Percentiles rank a stretch among this genome's conserved stretches.
phyloP scores from a whole-genome alignment of 2,329 filamentous ascomycete genomes.

The Penicillium concentricum region DNA sequence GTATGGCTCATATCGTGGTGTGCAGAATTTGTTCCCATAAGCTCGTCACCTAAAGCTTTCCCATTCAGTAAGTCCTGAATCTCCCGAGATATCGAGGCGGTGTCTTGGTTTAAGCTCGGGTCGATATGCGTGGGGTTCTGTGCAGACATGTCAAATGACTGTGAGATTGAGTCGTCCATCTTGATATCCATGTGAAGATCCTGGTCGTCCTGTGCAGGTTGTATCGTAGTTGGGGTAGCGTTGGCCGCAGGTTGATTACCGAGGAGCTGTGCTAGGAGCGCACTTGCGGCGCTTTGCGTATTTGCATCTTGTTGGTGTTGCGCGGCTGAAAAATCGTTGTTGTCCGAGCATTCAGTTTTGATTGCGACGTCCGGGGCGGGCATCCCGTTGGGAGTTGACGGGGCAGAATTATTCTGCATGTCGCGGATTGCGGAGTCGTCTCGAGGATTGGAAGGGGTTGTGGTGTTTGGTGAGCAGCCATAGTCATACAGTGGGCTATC shows the following conservation, averaged over 20 bases:
- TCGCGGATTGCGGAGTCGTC: constrained; percentile 41
- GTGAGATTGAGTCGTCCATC: constrained; percentile 12
- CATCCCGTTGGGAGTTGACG: constrained; percentile 31
- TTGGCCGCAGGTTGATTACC: constrained; percentile 32
- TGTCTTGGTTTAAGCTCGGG: constrained; percentile 10
- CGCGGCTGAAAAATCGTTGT: constrained; percentile 17
- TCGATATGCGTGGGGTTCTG: constrained; percentile 6
- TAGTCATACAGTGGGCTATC: constrained; percentile 43
- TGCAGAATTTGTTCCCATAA: constrained; percentile 13
- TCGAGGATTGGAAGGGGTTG: constrained; percentile 30
- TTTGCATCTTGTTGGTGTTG: constrained; percentile 34
- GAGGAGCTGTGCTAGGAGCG: constrained; percentile 43
- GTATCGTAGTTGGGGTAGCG: constrained; percentile 17
- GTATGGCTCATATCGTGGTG: constrained; percentile 5
- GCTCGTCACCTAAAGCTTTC: constrained; percentile 16
- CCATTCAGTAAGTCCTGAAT: constrained; percentile 20
- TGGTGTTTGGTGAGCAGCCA: constrained; percentile 29
- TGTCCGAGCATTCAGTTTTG: constrained; percentile 33
- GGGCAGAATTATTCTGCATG: constrained; percentile 40
- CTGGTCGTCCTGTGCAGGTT: constrained; percentile 14
- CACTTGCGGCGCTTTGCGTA: constrained; percentile 43
- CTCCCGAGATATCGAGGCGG: constrained; percentile 12
- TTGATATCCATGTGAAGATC: constrained; percentile 14
- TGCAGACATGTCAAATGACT: constrained; percentile 8
- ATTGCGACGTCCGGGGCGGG: constrained; percentile 30